Conservation (phyloP, 2,329 filamentous ascomycete species). For the Colletotrichum chrysophilum region DNA sequence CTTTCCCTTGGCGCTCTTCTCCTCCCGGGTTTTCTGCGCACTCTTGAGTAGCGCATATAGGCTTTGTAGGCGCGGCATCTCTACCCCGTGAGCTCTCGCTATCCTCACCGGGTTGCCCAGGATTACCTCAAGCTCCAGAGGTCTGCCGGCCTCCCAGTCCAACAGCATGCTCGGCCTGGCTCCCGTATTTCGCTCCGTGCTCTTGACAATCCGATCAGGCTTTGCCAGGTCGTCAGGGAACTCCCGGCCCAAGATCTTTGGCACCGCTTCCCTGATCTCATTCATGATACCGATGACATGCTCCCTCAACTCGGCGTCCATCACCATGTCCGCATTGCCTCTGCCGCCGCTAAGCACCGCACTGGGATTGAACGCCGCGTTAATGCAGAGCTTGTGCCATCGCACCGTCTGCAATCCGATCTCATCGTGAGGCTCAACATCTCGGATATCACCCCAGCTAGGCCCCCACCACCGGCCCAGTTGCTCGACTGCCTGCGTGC, state of each 20-base stretch:
- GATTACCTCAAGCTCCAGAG: conserved; percentile 75
- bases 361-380: conserved; percentile 76
- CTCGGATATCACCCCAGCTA: conserved; percentile 63
- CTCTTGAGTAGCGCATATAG: conserved; percentile 71
- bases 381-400: conserved; percentile 81
- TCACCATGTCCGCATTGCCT: conserved; percentile 70
- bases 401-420: conserved; percentile 71
- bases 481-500: conserved; percentile 46
- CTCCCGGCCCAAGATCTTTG: conserved; percentile 64
- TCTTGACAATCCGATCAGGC: conserved; percentile 66
- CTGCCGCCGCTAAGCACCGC: conserved; percentile 70
- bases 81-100: conserved; percentile 64
- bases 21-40: conserved; percentile 60
- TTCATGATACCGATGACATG: conserved; percentile 72
- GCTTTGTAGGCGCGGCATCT: conserved; percentile 70
- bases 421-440: conserved; percentile 69
- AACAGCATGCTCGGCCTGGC: conserved; percentile 71
- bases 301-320: conserved; percentile 64
- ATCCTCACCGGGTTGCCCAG: conserved; percentile 73
- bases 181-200: conserved; percentile 68
- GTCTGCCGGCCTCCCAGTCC: conserved; percentile 71
- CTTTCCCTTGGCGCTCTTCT: conserved; percentile 31
- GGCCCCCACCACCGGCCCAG: conserved; percentile 58
- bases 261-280: conserved; percentile 70
- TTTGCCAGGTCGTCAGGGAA: conserved; percentile 66